A percentile compares a stretch with the other conserved stretches of the same genome.
phyloP scores from a whole-genome alignment of 106 monocot species.

The Gastrodia elata region DNA sequence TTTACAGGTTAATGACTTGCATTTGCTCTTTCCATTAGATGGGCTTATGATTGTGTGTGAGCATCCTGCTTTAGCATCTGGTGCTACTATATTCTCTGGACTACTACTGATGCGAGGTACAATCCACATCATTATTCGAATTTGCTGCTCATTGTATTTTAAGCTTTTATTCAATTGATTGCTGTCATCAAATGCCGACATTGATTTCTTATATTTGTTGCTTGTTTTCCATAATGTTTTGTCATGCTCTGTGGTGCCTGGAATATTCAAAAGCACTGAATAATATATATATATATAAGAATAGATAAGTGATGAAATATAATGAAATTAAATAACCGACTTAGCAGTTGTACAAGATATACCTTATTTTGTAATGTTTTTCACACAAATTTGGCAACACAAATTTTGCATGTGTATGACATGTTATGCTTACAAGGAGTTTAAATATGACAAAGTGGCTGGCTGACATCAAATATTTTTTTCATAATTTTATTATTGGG shows the following conservation, averaged over 20 bases:
- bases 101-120: slow-evolving; percentile 25
- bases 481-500: no score
- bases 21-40: slow-evolving; percentile 10
- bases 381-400: no score
- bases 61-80: slow-evolving; percentile 14
- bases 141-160: neutral
- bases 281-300: neutral
- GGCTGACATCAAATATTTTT: no score
- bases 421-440: no score
- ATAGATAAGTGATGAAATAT: neutral
- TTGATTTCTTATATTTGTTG: neutral
- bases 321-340: neutral
- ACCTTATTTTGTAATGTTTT: no score
- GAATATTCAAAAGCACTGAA: neutral
- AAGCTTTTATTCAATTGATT: neutral
- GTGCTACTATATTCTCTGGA: slow-evolving; percentile 12
- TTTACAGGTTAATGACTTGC: neutral
- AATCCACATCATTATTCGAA: neutral
- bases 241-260: neutral
- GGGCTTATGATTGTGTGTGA: slow-evolving; percentile 15
- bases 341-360: no score
- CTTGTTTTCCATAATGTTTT: neutral
- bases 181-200: neutral
- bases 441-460: no score
- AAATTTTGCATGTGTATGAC: no score